Evolutionary conservation across 352 stramenopile genomes (phyloP).

Genomic region (Globisporangium yorkense): DNA sequence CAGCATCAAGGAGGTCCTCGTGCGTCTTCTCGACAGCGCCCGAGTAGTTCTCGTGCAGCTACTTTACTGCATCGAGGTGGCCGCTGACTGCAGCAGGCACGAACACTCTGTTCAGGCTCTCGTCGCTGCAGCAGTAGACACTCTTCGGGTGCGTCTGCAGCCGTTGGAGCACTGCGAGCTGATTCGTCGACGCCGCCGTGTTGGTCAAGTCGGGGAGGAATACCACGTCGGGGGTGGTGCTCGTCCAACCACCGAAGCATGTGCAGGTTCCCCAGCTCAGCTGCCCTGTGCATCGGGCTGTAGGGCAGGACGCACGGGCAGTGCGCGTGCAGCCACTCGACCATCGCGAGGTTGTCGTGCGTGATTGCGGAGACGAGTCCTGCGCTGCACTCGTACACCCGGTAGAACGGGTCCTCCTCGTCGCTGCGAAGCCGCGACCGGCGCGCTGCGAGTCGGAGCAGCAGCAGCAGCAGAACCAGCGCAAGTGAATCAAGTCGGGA

Average conservation of each 20-base stretch:
- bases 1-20: neutral
- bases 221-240: neutral
- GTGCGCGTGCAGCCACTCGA: neutral
- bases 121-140: neutral
- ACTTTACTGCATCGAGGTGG: neutral
- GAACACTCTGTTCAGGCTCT: neutral
- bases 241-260: slow-evolving; percentile 1
- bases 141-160: neutral
- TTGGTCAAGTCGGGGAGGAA: neutral
- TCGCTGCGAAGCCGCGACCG: no score
- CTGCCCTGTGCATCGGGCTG: neutral
- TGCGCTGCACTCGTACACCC: neutral
- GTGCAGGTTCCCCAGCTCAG: neutral
- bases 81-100: no score
- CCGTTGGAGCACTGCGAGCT: neutral
- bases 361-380: neutral
- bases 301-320: neutral
- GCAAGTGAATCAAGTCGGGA: neutral
- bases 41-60: neutral
- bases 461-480: neutral
- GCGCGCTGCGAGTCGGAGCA: neutral
- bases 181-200: neutral
- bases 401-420: neutral
- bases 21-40: neutral
- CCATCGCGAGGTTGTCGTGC: slow-evolving; percentile 1